phyloP scores from a whole-genome alignment of 2,329 filamentous ascomycete species.

The Fusarium transvaalense region DNA sequence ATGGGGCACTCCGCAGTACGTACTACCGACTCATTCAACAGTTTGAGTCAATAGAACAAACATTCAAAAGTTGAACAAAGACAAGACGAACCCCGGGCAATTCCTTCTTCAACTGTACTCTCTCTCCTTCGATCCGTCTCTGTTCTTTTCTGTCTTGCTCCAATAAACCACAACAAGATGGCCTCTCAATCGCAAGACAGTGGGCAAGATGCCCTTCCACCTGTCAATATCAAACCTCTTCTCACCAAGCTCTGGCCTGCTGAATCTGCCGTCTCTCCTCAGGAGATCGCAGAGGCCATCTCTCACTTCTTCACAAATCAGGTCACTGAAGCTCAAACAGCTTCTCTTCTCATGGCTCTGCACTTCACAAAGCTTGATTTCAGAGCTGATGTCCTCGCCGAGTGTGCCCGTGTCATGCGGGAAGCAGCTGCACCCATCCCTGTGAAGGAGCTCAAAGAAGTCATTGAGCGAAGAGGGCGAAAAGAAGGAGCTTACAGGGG shows the following conservation, averaged over 20 bases:
- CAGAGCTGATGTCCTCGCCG: slow-evolving; percentile 85
- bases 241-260: slow-evolving; percentile 79
- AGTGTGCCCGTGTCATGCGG: slow-evolving; percentile 87
- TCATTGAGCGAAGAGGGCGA: slow-evolving; percentile 71
- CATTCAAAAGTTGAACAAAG: slow-evolving; percentile 32
- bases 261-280: slow-evolving; percentile 70
- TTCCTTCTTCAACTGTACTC: slow-evolving; percentile 12
- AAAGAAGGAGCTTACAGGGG: slow-evolving; percentile 82
- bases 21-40: slow-evolving; percentile 28
- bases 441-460: slow-evolving; percentile 67
- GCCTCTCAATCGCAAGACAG: slow-evolving; percentile 47
- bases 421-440: slow-evolving; percentile 81
- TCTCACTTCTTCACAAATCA: slow-evolving; percentile 92
- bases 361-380: slow-evolving; percentile 92
- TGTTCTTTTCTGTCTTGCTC: background rate
- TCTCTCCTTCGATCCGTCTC: background rate
- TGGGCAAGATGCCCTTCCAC: slow-evolving; percentile 50
- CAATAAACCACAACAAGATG: slow-evolving; percentile 44
- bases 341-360: slow-evolving; percentile 87
- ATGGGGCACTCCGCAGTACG: slow-evolving; percentile 40
- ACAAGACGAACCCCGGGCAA: slow-evolving; percentile 8
- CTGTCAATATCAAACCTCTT: slow-evolving; percentile 75
- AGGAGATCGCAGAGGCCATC: slow-evolving; percentile 90
- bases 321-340: slow-evolving; percentile 88
- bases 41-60: slow-evolving; percentile 46